Evolutionary conservation across 352 stramenopile genomes (phyloP), one percentile per base, ranked within the genome.

Genomic region (Globisporangium abappressorium): DNA sequence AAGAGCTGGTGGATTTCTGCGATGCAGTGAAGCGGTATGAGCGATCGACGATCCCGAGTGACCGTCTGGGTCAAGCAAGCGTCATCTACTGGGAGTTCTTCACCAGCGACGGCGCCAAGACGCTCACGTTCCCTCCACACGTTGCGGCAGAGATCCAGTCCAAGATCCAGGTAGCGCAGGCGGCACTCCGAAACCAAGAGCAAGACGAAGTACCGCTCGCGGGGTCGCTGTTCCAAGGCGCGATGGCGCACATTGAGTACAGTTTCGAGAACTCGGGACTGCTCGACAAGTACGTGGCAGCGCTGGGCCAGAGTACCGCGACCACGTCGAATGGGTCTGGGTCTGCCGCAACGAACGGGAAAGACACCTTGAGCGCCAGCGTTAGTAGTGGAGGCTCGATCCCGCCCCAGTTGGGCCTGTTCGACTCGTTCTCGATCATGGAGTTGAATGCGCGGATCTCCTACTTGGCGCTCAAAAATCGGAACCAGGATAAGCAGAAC

Each of bases 1-100:
- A 91, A 59, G 84, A 91, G 26, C 57, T 92, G 34, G 69, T 93
- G 53, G 86, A 94, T 8, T 94, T 94, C 64, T 93, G 84, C 56
- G 88, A 96, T 57, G 84, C 80, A 9, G 80, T 96, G 9, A 94
- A 93, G 62, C 91, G 89, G 47, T 96, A 89, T 61, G 88, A 96
- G 62, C 84, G 88, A 18, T 79, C 84, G 12, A 85, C 75, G 0
- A 74, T 85, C 1, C 79, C 84, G 34, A 92, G 74, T 20, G 88
- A 96, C 20, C 85, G 88, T 8, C 60, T 94, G 12, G 83, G 84
- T 1, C 88, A 93, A 47, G 88, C 88, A 7, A 90, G 75, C 54
- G 70, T 91, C 9, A 90, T 96, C 34, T 96, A 87, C 54, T 96
- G 88, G 88, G 88, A 96, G 60, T 96, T 91, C 41, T 70, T 94